Percentiles rank a stretch among this genome's conserved stretches.
These are phyloP conservation scores for Colletotrichum tropicicola DNA, from an alignment of 2,329 filamentous ascomycete genomes.

Conservation along the genomic window DNA sequence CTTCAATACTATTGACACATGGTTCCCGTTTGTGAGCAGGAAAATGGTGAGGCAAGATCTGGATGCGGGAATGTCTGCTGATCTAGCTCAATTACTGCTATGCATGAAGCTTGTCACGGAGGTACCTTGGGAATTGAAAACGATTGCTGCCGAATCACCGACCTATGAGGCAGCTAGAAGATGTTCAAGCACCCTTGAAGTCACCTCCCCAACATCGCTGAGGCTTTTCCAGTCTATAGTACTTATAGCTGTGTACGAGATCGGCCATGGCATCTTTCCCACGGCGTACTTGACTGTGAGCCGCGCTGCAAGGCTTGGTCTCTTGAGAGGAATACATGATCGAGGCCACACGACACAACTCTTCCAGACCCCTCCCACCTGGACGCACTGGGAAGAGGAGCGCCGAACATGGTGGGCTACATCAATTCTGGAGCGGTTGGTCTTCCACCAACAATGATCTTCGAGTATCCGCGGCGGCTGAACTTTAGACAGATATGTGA, in stretches of 20 bases:
- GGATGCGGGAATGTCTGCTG: conserved; percentile 6
- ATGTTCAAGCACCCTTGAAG: conserved; percentile 32
- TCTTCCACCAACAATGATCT: neutral
- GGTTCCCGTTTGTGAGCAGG: conserved; percentile 36
- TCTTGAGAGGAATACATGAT: conserved; percentile 35
- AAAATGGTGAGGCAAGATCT: conserved; percentile 22
- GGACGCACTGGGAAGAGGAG: conserved; percentile 42
- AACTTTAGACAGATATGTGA: conserved; percentile 29
- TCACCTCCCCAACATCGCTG: conserved; percentile 34
- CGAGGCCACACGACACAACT: conserved; percentile 37
- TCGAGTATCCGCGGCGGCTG: neutral
- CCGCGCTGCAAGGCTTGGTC: conserved; percentile 30
- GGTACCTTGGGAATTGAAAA: neutral
- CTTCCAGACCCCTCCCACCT: conserved; percentile 36
- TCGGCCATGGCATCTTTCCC: conserved; percentile 45
- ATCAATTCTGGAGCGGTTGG: conserved; percentile 43
- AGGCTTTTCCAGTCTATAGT: conserved; percentile 38
- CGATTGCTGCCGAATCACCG: neutral
- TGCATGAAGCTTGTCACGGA: conserved; percentile 37
- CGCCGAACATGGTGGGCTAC: conserved; percentile 43
- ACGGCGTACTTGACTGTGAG: conserved; percentile 41
- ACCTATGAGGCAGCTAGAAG: conserved; percentile 30
- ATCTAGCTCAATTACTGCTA: conserved; percentile 32
- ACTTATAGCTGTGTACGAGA: conserved; percentile 42
- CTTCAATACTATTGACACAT: conserved; percentile 34